Evolutionary conservation across 441 rosid species (phyloP), one percentile per base, ranked within the genome.

Genomic region (Arabidopsis hybrid): DNA sequence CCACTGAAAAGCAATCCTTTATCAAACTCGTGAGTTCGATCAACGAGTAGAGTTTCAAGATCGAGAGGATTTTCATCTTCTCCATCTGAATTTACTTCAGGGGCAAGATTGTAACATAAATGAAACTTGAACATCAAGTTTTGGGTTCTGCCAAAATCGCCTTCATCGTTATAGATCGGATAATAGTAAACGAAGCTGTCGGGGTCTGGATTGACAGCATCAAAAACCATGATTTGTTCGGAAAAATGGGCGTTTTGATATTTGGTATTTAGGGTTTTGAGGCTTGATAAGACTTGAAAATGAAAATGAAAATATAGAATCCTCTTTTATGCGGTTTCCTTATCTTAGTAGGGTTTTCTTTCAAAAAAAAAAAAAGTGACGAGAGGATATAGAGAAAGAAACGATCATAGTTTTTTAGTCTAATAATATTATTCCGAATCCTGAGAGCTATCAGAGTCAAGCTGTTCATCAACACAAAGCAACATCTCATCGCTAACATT

Each of bases 391-490:
- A 57, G 29, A 10, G 31, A 34, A 39, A 63, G 38, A 46, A 17
- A 16, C 5, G 17, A 40, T 32, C 69, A 46, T 49, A 65, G 57
- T 21, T 21, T 11, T 45, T 21, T n/a, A 12, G 59, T 58, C 53
- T 59, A 51, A 64, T 50, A 51, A 11, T 12, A 61, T 17, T 36
- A 72, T 26, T 66, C 78, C 32, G 70, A 61, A 43, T 78, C 71
- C 31, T 72, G 52, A 60, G 77, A 78, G 72, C 58, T 71, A 51
- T 78, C 73, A 72, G 60, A 67, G 75, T 80, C 79, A 18, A 76
- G 76, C 42, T 78, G 71, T 81, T 79, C 79, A 84, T 81, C 82
- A 68, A 74, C 60, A 80, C 79, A 84, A 67, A 72, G 82, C 83
- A 74, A 73, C 55, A 75, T 76, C 42, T 80, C 80, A 71, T 75